phyloP scores from a whole-genome alignment of 2,329 filamentous ascomycete genomes.

The Aspergillus nomiae region DNA sequence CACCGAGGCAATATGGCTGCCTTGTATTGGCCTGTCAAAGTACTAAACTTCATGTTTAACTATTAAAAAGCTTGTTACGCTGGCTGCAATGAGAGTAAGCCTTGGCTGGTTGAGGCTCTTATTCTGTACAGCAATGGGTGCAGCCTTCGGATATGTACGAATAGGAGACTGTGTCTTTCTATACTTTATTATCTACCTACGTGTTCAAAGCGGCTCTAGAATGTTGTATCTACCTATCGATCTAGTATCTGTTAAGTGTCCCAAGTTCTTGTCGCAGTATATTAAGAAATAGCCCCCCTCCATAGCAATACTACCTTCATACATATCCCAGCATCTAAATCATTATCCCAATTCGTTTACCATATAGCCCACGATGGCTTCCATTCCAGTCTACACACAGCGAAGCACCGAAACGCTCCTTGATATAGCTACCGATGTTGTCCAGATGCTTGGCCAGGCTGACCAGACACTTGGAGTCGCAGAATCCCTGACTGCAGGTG shows the following conservation, averaged over 20 bases:
- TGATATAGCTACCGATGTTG: not conserved
- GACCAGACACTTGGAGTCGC: not conserved
- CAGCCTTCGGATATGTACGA: not conserved
- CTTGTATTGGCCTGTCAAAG: no score
- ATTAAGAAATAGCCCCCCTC: not conserved
- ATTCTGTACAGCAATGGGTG: not conserved
- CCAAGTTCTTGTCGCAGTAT: not conserved
- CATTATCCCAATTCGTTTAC: not conserved
- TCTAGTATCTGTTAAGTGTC: not conserved
- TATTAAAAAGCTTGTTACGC: not conserved
- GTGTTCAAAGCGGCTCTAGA: not conserved
- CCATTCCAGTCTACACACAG: not conserved
- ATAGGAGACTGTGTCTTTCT: not conserved
- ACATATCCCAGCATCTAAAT: not conserved
- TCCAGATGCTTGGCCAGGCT: not conserved
- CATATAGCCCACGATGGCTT: not conserved
- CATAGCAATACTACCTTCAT: not conserved
- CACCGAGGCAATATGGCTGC: no score
- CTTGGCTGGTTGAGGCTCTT: not conserved
- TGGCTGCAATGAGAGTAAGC: not conserved
- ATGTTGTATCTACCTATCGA: not conserved
- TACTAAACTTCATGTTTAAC: no score
- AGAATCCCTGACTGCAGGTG: not conserved
- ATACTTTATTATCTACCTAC: not conserved
- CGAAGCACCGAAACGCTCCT: not conserved